phyloP scores from a whole-genome alignment of 78 protist genomes.

The Dictyostelium brefeldianum region DNA sequence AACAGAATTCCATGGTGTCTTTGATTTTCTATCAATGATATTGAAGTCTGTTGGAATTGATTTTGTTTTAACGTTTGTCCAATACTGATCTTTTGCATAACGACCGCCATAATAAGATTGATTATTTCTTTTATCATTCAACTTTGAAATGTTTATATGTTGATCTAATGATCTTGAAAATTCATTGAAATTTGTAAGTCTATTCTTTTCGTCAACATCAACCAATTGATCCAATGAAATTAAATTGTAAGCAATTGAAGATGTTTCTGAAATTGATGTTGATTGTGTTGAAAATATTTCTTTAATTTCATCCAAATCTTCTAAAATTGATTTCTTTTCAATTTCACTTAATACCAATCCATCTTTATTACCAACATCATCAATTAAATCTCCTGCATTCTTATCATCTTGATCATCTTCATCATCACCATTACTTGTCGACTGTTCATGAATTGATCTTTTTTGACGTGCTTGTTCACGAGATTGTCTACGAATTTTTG shows the following conservation, averaged over 20 bases:
- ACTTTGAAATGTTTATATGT: background rate
- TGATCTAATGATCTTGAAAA: slow-evolving; percentile 14
- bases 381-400: no score
- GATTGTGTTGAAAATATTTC: slow-evolving; percentile 10
- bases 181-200: background rate
- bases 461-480: background rate
- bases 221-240: background rate
- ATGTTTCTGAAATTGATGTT: background rate
- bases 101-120: background rate
- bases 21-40: background rate
- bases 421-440: background rate
- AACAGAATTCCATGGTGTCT: background rate
- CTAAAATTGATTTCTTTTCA: background rate
- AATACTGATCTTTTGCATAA: background rate
- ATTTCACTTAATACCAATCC: background rate
- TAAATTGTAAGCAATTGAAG: background rate
- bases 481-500: background rate
- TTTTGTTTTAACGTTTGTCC: background rate
- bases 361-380: background rate
- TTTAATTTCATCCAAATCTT: background rate
- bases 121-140: background rate
- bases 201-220: background rate
- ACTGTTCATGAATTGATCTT: background rate
- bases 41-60: background rate
- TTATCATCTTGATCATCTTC: background rate